These are phyloP conservation scores for Tuber calosporum DNA, from an alignment of 495 filamentous ascomycete species.

Conservation along the genomic window DNA sequence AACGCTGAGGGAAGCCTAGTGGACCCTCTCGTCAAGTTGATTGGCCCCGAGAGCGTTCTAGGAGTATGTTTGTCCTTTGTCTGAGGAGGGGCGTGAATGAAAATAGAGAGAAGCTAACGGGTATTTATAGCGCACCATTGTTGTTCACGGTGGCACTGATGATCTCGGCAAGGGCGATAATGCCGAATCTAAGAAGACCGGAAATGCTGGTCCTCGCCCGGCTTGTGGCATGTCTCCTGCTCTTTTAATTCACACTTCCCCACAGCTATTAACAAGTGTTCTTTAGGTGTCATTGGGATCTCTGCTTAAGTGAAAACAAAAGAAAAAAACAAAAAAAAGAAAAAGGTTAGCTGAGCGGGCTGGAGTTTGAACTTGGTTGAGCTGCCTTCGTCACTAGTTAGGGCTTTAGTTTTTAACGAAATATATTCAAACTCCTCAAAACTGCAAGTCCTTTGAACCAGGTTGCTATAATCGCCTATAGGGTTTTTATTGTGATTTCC, in stretches of 20 bases:
- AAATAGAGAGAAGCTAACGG: conserved; percentile 19
- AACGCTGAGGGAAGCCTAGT: conserved; percentile 67
- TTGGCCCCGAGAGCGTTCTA: conserved; percentile 89
- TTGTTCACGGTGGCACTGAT: conserved; percentile 89
- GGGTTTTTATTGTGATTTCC: neutral
- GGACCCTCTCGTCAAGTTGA: conserved; percentile 84
- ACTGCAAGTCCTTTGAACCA: neutral
- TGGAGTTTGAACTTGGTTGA: neutral
- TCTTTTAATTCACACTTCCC: conserved; percentile 6
- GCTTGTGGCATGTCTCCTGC: conserved; percentile 67
- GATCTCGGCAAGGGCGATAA: conserved; percentile 84
- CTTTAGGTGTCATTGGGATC: conserved; percentile 78
- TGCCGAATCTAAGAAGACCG: conserved; percentile 94
- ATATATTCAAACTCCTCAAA: neutral
- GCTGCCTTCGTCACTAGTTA: neutral
- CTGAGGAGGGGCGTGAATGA: neutral
- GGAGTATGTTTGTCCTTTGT: conserved; percentile 58
- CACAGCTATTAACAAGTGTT: neutral
- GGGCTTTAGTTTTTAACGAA: neutral
- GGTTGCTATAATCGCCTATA: neutral
- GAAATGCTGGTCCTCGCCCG: conserved; percentile 84
- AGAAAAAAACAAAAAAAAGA: neutral
- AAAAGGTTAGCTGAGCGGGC: neutral
- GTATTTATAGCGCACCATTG: conserved; percentile 69
- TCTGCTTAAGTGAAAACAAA: conserved; percentile 47